Conservation (phyloP, 2,329 filamentous ascomycete species). For the Colletotrichum neosansevieriae region DNA sequence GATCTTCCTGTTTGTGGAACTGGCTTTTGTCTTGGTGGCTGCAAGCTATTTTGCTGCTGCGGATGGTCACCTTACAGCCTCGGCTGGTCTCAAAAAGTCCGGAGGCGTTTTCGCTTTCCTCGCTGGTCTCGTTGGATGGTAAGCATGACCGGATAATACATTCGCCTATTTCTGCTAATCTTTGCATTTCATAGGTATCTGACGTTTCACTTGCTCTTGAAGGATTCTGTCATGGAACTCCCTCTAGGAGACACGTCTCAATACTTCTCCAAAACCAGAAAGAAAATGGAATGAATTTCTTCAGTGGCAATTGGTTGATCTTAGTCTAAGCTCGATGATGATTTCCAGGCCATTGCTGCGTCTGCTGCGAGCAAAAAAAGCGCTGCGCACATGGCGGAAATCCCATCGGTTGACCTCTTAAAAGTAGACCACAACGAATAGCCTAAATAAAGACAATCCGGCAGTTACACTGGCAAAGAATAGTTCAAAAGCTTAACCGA, state of each 20-base stretch:
- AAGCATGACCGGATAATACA: background rate
- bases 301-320: no score
- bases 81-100: slow-evolving; percentile 42
- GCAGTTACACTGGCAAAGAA: no score
- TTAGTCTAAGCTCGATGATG: no score
- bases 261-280: slow-evolving; percentile 43
- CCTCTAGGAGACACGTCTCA: slow-evolving; percentile 44
- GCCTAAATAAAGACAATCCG: no score
- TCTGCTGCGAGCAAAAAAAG: no score
- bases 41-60: slow-evolving; percentile 46
- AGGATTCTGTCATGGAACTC: slow-evolving; percentile 43
- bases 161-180: background rate
- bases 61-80: slow-evolving; percentile 40
- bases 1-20: slow-evolving; percentile 44
- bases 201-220: slow-evolving; percentile 44
- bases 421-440: no score
- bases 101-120: slow-evolving; percentile 45
- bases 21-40: slow-evolving; percentile 43
- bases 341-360: no score
- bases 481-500: no score
- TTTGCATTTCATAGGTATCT: slow-evolving; percentile 42
- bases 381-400: no score
- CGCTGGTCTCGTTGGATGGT: slow-evolving; percentile 46
- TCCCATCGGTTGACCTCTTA: no score
- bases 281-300: slow-evolving; percentile 1